These are phyloP conservation scores for Huntiella savannae DNA, from an alignment of 2,329 filamentous ascomycete species.

Conservation along the genomic window DNA sequence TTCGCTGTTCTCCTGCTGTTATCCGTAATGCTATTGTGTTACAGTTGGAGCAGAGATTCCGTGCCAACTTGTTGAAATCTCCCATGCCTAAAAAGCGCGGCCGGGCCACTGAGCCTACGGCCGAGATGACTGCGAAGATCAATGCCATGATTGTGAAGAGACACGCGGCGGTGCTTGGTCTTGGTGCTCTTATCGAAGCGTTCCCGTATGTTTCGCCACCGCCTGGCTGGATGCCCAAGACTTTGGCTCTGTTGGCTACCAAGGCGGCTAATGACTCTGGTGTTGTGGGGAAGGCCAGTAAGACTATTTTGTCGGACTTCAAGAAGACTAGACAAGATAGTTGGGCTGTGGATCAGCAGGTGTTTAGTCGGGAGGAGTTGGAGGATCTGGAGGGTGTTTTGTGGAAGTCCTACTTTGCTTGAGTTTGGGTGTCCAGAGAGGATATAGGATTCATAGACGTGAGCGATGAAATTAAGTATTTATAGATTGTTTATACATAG, in stretches of 20 bases:
- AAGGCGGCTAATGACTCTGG: conserved; percentile 77
- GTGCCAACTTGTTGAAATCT: conserved; percentile 56
- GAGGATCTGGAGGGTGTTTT: conserved; percentile 91
- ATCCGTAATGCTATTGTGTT: conserved; percentile 64
- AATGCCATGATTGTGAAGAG: conserved; percentile 63
- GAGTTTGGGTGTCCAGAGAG: conserved; percentile 13
- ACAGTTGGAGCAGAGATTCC: conserved; percentile 61
- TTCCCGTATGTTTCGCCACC: conserved; percentile 93
- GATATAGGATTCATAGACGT: background rate
- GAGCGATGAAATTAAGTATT: background rate
- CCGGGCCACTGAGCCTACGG: conserved; percentile 22
- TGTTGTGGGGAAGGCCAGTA: conserved; percentile 88
- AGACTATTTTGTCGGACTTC: conserved; percentile 85
- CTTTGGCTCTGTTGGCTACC: conserved; percentile 66
- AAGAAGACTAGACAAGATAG: conserved; percentile 99
- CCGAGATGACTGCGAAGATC: conserved; percentile 49
- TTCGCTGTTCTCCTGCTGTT: conserved; percentile 70
- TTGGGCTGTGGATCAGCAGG: conserved; percentile 83
- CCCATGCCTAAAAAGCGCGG: conserved; percentile 54
- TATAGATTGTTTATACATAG: conserved; percentile 1
- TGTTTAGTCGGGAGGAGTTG: conserved; percentile 79
- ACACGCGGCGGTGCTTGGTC: conserved; percentile 78
- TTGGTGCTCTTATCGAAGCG: conserved; percentile 81
- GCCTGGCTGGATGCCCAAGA: conserved; percentile 82
- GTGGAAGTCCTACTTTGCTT: conserved; percentile 99